Base-by-base conservation (phyloP, 225 moss, liverwort and hornwort species). In the Takakia lepidozioides region DNA sequence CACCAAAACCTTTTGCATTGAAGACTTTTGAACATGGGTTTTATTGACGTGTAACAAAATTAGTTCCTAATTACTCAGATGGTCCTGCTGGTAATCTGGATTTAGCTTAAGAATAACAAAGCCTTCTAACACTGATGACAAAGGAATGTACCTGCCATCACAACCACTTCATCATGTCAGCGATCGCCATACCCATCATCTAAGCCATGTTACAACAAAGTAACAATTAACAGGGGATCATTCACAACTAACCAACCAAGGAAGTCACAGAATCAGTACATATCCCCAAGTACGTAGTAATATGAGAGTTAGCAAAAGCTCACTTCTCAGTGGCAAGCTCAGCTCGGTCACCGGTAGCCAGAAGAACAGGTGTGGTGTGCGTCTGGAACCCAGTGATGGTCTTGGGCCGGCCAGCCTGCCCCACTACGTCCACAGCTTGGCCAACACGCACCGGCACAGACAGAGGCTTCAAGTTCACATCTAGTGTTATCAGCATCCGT, bases 341-440 rank as follows among this genome's bases (percentile, higher is more conserved):
- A 48, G 95, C 95, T 64, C 95, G 80, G 52, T 98, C 95, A 61
- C 95, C 91, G 24, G 91, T 91, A 29, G 91, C 95, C 65, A 98
- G 71, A 67, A 98, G 91, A 61, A 98, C 95, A 60, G 95, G 95
- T 35, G 95, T 98, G 14, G 84, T 84, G 55, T 98, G 91, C 29
- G 95, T 98, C 73, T 98, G 95, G 52, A 98, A 98, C 25, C 95
- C 95, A 59, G 95, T 98, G 5, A 98, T 98, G 27, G 95, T 91
- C 76, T 98, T 98, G 0, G 95, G 95, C 27, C 95, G 95, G 59
- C 95, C 95, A 43, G 95, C 95, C 70, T 98, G 95, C 35, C 95
- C 95, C 32, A 98, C 95, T 21, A 98, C 95, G 74, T 98, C 95
- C 53, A 98, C 91, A 44, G 95, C 95, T 83, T 80, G 95, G 19